These are phyloP conservation scores for Venturia asperata DNA, from an alignment of 2,329 filamentous ascomycete species.

Conservation along the genomic window DNA sequence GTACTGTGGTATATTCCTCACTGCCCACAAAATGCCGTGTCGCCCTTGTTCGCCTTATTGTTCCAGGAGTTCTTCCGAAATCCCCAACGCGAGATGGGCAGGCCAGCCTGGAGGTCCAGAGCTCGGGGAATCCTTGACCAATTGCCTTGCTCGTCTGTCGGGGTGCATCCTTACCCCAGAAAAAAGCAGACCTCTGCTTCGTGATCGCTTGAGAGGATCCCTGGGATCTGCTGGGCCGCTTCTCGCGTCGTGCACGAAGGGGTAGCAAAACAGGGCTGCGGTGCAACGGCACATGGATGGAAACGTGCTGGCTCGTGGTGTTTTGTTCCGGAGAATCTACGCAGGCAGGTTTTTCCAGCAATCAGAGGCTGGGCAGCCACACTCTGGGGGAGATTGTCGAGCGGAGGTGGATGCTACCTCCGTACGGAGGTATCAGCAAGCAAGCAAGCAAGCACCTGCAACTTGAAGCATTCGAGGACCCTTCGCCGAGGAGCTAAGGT, in stretches of 20 bases:
- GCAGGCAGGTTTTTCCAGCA: constrained; percentile 1
- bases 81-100: neutral
- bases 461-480: neutral
- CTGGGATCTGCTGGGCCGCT: neutral
- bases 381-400: neutral
- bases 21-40: neutral
- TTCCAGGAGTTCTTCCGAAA: neutral
- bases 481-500: neutral
- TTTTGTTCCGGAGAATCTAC: neutral
- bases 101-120: neutral
- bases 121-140: neutral
- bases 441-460: no score
- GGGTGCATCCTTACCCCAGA: neutral
- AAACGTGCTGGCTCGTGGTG: constrained; percentile 4
- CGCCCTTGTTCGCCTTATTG: neutral
- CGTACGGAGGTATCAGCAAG: no score
- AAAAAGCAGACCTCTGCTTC: neutral
- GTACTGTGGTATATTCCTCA: neutral
- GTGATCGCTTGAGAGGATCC: neutral
- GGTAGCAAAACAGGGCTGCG: neutral
- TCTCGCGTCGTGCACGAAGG: neutral
- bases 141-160: neutral
- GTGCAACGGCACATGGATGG: neutral
- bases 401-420: constrained; percentile 2
- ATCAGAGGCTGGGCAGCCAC: neutral